Percentiles rank a stretch among this genome's conserved stretches.
Evolutionary conservation across 2,329 filamentous ascomycete genomes (phyloP).

Genomic region (Ceratocystis ficicola): DNA sequence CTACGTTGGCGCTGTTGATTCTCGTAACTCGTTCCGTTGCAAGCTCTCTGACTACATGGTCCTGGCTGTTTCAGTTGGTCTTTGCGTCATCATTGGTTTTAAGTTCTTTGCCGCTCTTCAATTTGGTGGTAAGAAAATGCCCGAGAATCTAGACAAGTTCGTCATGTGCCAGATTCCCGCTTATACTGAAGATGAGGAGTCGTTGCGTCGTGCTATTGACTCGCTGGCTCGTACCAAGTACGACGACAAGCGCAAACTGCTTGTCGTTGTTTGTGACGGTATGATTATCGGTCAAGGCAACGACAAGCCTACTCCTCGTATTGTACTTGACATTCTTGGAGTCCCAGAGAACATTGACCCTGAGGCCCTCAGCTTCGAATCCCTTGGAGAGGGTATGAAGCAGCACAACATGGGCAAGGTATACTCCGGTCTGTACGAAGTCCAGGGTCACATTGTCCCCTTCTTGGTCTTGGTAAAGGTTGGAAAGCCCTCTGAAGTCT

Average conservation of each 20-base stretch:
- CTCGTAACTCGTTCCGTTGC: slow-evolving; percentile 72
- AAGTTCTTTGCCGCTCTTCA: slow-evolving; percentile 96
- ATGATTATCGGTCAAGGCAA: slow-evolving; percentile 99
- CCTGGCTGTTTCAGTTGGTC: slow-evolving; percentile 66
- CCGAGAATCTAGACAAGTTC: slow-evolving; percentile 96
- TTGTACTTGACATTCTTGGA: slow-evolving; percentile 91
- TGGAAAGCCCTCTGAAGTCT: slow-evolving; percentile 92
- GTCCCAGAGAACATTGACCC: slow-evolving; percentile 90
- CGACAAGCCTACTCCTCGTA: slow-evolving; percentile 85
- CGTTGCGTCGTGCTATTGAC: slow-evolving; percentile 89
- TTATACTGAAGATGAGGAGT: slow-evolving; percentile 97
- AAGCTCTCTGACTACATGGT: slow-evolving; percentile 83
- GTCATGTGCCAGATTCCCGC: slow-evolving; percentile 95
- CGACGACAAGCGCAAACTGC: slow-evolving; percentile 93
- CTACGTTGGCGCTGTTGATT: slow-evolving; percentile 85
- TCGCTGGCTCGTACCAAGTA: slow-evolving; percentile 92
- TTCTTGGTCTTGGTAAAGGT: slow-evolving; percentile 96
- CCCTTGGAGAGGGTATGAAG: slow-evolving; percentile 86
- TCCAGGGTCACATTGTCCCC: slow-evolving; percentile 93
- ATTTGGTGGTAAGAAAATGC: slow-evolving; percentile 79
- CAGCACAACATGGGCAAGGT: slow-evolving; percentile 99
- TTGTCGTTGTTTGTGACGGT: slow-evolving; percentile 87
- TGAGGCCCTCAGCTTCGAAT: slow-evolving; percentile 91
- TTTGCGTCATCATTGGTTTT: slow-evolving; percentile 75
- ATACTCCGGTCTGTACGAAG: slow-evolving; percentile 94